A percentile compares a stretch with the other conserved stretches of the same genome.
Evolutionary conservation across 176 grass and related monocot species (phyloP).

Genomic region (Rhynchospora breviuscula): DNA sequence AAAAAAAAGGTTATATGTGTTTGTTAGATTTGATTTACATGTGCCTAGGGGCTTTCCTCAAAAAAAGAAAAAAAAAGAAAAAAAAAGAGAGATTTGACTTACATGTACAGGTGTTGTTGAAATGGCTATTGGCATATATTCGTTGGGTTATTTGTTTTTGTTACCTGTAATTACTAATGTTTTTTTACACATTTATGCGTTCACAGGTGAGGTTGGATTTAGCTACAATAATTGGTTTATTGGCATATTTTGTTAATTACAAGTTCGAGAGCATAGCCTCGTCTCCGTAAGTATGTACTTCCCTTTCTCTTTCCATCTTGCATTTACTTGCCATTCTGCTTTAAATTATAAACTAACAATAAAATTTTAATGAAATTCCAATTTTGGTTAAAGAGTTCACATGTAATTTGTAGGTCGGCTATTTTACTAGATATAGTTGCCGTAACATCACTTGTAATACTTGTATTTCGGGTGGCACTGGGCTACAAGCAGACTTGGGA

Average conservation of each 20-base stretch:
- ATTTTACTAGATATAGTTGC: conserved; percentile 81
- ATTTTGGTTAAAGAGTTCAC: background rate
- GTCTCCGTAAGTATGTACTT: conserved; percentile 89
- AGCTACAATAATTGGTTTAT: conserved; percentile 64
- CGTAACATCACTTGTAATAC: conserved; percentile 56
- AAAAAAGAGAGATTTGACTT: background rate
- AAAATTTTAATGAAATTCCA: conserved; percentile 4
- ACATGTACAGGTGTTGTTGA: background rate
- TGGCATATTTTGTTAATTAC: conserved; percentile 88
- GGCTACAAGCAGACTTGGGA: conserved; percentile 95
- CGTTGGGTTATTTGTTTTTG: background rate
- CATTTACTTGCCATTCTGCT: background rate
- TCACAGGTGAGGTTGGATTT: conserved; percentile 76
- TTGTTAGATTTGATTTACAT: background rate
- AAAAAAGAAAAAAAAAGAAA: too few relatives aligned
- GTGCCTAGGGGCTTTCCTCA: too few relatives aligned
- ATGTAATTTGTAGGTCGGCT: conserved; percentile 54
- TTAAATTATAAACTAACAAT: background rate
- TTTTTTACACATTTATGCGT: background rate
- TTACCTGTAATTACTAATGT: conserved; percentile 6
- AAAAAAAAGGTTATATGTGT: too few relatives aligned
- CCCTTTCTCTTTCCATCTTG: conserved; percentile 23
- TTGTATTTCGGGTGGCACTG: conserved; percentile 59
- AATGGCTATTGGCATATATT: background rate
- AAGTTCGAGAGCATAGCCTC: conserved; percentile 89